Conservation (phyloP, 129 eudicot species). For the Lactuca sativa region DNA sequence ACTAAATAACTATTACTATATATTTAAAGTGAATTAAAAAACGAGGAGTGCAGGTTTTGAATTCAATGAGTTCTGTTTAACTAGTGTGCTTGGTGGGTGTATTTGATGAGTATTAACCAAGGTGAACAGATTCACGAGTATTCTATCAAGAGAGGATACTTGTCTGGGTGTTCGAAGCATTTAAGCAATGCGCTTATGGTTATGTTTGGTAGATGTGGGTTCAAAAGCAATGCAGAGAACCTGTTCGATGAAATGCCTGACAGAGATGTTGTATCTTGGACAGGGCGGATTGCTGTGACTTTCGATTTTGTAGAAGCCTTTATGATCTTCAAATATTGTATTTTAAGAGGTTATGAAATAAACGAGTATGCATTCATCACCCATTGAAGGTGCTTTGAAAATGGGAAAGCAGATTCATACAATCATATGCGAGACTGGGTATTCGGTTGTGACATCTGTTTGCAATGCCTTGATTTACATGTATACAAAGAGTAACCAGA, state of each 20-base stretch:
- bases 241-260: slow-evolving; percentile 55
- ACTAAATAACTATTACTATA: no score
- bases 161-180: slow-evolving; percentile 46
- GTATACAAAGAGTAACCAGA: slow-evolving; percentile 36
- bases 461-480: slow-evolving; percentile 45
- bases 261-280: slow-evolving; percentile 52
- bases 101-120: no score
- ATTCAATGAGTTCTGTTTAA: no score
- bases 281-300: slow-evolving; percentile 42
- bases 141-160: no score
- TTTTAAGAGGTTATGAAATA: slow-evolving; percentile 26
- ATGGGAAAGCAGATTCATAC: slow-evolving; percentile 41
- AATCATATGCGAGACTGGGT: slow-evolving; percentile 37
- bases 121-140: no score
- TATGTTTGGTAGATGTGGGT: slow-evolving; percentile 50
- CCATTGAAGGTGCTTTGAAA: slow-evolving; percentile 26
- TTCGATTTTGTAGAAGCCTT: slow-evolving; percentile 45
- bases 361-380: slow-evolving; percentile 44
- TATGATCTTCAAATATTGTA: slow-evolving; percentile 29
- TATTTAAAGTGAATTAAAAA: no score
- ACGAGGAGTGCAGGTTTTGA: no score
- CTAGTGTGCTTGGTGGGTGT: no score
- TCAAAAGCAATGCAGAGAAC: slow-evolving; percentile 28
- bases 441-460: slow-evolving; percentile 31
- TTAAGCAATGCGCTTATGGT: slow-evolving; percentile 45